Evolutionary conservation across 495 filamentous ascomycete genomes (phyloP).

Genomic region (Neurospora tetrasperma): DNA sequence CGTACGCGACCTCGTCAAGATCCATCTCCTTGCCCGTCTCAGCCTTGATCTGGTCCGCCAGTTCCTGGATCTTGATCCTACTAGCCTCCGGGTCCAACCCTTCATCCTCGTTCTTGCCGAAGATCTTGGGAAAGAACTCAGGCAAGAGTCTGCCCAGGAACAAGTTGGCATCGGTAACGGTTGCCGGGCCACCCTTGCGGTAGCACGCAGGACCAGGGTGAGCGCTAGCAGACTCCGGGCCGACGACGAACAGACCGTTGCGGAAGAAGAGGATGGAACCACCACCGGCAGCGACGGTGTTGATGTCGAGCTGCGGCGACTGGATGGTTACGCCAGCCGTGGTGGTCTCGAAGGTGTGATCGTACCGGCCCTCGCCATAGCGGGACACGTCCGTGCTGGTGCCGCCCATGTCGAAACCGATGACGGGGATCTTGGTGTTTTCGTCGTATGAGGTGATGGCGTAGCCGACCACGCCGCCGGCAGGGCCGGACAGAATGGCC

Average conservation of each 20-base stretch:
- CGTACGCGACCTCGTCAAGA: constrained; percentile 80
- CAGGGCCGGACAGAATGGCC: constrained; percentile 71
- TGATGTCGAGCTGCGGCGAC: constrained; percentile 92
- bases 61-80: constrained; percentile 61
- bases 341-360: constrained; percentile 96
- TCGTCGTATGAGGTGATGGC: constrained; percentile 88
- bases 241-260: constrained; percentile 93
- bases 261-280: constrained; percentile 82
- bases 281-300: constrained; percentile 91
- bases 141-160: constrained; percentile 80
- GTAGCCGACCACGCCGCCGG: constrained; percentile 84
- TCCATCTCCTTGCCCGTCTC: constrained; percentile 62
- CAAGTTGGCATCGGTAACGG: constrained; percentile 90
- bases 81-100: constrained; percentile 72
- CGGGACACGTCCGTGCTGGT: constrained; percentile 92
- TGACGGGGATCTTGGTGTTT: constrained; percentile 76
- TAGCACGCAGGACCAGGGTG: constrained; percentile 94
- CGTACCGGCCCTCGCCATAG: constrained; percentile 80
- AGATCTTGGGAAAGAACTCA: constrained; percentile 96
- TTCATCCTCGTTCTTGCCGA: constrained; percentile 84
- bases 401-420: constrained; percentile 94
- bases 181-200: constrained; percentile 83
- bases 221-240: constrained; percentile 85
- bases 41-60: constrained; percentile 68
- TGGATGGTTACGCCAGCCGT: constrained; percentile 94